Base-by-base conservation (phyloP, 2,329 filamentous ascomycete species). In the Sarocladium kiliense region DNA sequence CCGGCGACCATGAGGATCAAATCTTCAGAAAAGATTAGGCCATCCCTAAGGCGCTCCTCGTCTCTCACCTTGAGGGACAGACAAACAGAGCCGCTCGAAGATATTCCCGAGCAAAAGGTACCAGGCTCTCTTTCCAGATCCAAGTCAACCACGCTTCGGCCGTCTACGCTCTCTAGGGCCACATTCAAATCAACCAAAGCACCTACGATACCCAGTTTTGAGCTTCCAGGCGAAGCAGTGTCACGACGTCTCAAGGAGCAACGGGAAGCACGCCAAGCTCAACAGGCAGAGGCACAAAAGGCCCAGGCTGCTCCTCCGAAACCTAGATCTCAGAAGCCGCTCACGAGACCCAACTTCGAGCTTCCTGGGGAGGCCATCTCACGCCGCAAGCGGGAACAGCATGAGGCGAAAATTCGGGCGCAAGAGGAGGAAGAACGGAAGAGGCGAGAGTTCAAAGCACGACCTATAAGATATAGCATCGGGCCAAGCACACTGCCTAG, bases 361-460 rank as follows among this genome's bases (percentile, higher is more conserved):
- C 75, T 87, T 14, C 81, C 83, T 0, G 83, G 84, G 9, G 84
- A 87, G 47, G 80, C 80, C 32, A 75, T 85, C 10, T 78, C 82
- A 37, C 76, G 78, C 11, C 76, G 77, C 16, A 81, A 84, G 69
- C 72, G 77, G 59, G 75, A 85, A 68, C 73, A 82, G 63, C 74
- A 77, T 55, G 77, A 84, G 62, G 73, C 79, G 56, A 78, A 75
- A 59, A 68, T 86, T 42, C 77, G 72, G 58, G 75, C 74, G 3
- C 75, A 85, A 61, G 81, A 83, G 61, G 82, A 85, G 60, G 82
- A 85, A 60, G 79, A 83, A 58, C 77, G 73, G 23, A 81, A 75
- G 66, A 76, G 77, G 55, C 79, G 83, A 55, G 81, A 86, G 62
- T 86, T 86, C 72, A 87, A 85, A 65, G 84, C 83, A 5, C 76